Evolutionary conservation across 495 filamentous ascomycete genomes (phyloP), one percentile per base, ranked within the genome.

Genomic region (Bacidia gigantensis): DNA sequence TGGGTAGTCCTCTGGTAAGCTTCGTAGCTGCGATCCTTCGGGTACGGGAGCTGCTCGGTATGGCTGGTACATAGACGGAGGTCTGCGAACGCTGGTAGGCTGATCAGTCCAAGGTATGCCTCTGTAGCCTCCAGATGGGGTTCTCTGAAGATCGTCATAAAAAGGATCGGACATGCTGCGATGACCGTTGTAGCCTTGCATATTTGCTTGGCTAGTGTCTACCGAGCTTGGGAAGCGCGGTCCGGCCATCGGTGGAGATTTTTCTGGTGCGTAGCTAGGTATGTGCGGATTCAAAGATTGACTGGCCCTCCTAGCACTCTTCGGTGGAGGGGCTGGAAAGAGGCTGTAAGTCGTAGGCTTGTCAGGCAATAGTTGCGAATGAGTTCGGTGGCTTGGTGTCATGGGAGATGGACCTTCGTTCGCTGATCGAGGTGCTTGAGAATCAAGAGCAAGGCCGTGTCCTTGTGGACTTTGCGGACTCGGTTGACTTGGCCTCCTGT

Each of bases 11-110:
- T 67, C 52, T 59, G 60, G 56, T 56, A 62, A 32, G 63, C 65
- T 45, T 53, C 68, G 47, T 26, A 64, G 63, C 56, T 63, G 68
- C 56, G 65, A 71, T 55, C 32, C 44, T 25, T 24, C 44, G 26
- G 44, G 41, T 49, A 40, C 12, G 3, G 55, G 22, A 35, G 29
- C 29, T 35, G 24, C 46, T 25, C n/a, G 35, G 38, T 11, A 52
- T 17, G 41, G 20, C 9, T 44, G 41, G 20, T 44, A 44, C 41
- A 44, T 5, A 17, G 41, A 17, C 14, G 41, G 41, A 7, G 41
- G 41, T 17, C 41, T 44, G 14, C 20, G 41, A 7, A 44, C 41
- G 20, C 7, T 18, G 5, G 41, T 9, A 44, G 12, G 9, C 20
- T n/a, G 41, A 44, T 44, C 20, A 44, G 41, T 44, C 14, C 20